These are phyloP conservation scores for Termitomyces sp. DNA, from an alignment of 1,284 basidiomycete species.

Conservation along the genomic window DNA sequence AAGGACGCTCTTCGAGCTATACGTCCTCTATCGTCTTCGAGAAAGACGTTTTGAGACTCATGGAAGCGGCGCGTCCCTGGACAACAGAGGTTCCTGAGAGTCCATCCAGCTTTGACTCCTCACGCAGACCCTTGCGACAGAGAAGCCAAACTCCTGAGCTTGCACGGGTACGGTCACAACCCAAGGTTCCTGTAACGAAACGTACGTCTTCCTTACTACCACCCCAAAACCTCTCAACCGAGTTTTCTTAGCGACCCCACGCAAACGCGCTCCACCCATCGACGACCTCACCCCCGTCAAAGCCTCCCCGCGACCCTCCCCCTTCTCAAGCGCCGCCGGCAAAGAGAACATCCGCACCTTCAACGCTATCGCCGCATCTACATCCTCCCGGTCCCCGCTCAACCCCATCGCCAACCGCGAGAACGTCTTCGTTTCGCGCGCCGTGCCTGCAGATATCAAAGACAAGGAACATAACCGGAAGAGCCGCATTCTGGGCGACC, in stretches of 20 bases:
- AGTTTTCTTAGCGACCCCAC: constrained; percentile 15
- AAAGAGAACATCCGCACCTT: constrained; percentile 29
- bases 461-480: constrained; percentile 17
- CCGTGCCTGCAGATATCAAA: constrained; percentile 4
- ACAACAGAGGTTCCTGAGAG: constrained; percentile 22
- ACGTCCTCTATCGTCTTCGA: constrained; percentile 48
- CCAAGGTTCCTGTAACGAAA: constrained; percentile 32
- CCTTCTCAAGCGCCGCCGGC: constrained; percentile 25
- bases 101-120: constrained; percentile 28
- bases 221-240: neutral
- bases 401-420: constrained; percentile 23
- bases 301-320: constrained; percentile 38
- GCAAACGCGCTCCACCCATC: constrained; percentile 33
- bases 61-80: constrained; percentile 33
- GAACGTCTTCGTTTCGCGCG: constrained; percentile 9
- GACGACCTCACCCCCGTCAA: constrained; percentile 45
- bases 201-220: constrained; percentile 23
- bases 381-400: constrained; percentile 23
- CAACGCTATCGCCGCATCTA: constrained; percentile 17
- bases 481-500: constrained; percentile 23
- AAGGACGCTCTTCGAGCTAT: constrained; percentile 50
- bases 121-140: constrained; percentile 10
- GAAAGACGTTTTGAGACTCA: constrained; percentile 41
- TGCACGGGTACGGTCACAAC: constrained; percentile 38
- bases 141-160: constrained; percentile 17